These are phyloP conservation scores for Tetrahymena borealis DNA, from an alignment of 73 alveolate genomes.

Conservation along the genomic window DNA sequence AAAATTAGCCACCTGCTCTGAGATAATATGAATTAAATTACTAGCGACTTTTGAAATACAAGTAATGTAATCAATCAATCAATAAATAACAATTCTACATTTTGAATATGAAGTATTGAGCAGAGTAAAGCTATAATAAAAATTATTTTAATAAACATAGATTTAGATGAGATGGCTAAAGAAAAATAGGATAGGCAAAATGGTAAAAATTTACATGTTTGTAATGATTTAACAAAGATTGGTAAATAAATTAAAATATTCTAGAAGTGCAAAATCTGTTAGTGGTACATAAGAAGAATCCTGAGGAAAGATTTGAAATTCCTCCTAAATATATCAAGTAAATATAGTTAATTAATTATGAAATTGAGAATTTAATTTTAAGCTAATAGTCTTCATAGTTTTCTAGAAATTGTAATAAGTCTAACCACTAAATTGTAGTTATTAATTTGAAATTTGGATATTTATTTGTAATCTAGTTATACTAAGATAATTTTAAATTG, in stretches of 20 bases:
- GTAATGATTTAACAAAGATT: too few relatives aligned
- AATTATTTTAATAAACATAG: not conserved
- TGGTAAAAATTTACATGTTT: too few relatives aligned
- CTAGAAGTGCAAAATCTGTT: not conserved
- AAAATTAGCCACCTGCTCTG: not conserved
- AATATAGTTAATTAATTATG: too few relatives aligned
- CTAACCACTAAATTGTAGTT: too few relatives aligned
- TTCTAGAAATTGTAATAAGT: too few relatives aligned
- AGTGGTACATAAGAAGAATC: not conserved
- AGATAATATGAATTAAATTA: not conserved
- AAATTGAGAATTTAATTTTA: too few relatives aligned
- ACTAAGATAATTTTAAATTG: too few relatives aligned
- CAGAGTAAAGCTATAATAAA: not conserved
- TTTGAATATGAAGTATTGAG: too few relatives aligned
- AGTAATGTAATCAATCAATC: not conserved
- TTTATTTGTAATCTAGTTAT: too few relatives aligned
- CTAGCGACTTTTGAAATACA: not conserved
- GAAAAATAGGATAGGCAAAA: not conserved
- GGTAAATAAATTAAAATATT: not conserved
- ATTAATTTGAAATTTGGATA: too few relatives aligned
- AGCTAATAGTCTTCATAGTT: too few relatives aligned
- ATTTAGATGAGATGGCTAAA: not conserved
- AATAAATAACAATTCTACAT: too few relatives aligned
- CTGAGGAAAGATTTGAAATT: not conserved
- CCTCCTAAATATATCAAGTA: not conserved